Percentiles rank a stretch among this genome's conserved stretches.
Evolutionary conservation across 176 grass and related monocot genomes (phyloP).

Genomic region (Oryza punctata): DNA sequence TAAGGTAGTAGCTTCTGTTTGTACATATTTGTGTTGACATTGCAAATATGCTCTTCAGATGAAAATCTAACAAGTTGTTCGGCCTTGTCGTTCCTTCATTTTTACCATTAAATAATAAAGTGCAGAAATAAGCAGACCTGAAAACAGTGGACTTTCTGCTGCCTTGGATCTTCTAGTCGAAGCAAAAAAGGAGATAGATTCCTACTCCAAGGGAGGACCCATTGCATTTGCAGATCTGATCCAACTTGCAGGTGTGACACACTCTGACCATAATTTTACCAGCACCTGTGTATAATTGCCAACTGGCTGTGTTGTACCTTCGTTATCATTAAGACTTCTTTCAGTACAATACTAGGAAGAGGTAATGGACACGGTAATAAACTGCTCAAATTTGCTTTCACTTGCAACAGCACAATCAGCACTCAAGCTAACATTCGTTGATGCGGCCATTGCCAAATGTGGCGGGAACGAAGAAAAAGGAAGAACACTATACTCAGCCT

Average conservation of each 20-base stretch:
- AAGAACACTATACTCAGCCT: conserved; percentile 74
- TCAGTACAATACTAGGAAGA: background rate
- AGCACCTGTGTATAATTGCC: background rate
- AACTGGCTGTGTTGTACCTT: background rate
- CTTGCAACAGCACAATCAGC: conserved; percentile 78
- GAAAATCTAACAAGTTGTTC: conserved; percentile 2
- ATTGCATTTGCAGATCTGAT: conserved; percentile 90
- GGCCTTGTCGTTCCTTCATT: conserved; percentile 3
- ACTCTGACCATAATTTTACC: background rate
- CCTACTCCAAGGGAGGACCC: conserved; percentile 82
- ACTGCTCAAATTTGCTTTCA: conserved; percentile 8
- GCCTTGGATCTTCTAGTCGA: conserved; percentile 69
- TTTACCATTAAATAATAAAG: conserved; percentile 56
- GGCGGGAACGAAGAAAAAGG: conserved; percentile 96
- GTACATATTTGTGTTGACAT: background rate
- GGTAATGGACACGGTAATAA: background rate
- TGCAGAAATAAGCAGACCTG: conserved; percentile 93
- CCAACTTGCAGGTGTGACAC: conserved; percentile 59
- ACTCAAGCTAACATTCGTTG: conserved; percentile 84
- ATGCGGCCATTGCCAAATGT: conserved; percentile 81
- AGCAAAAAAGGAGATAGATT: conserved; percentile 87
- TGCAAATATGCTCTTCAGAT: background rate
- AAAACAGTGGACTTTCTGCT: conserved; percentile 81
- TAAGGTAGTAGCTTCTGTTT: conserved; percentile 61
- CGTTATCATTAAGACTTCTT: background rate